Conservation (phyloP, 2,329 filamentous ascomycete species). For the Drechslerella dactyloides region DNA sequence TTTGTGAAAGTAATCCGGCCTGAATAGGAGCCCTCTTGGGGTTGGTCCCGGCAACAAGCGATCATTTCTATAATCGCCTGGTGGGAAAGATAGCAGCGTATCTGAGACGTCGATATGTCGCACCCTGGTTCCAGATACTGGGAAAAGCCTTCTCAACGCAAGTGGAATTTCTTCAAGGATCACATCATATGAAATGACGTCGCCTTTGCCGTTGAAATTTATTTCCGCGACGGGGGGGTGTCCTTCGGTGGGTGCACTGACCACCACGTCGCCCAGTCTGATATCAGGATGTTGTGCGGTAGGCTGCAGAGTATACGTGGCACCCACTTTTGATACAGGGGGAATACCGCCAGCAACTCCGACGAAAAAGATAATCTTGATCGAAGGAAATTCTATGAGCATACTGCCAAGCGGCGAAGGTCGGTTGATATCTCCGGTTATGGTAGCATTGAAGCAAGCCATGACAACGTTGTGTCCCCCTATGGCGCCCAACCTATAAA, state of each 20-base stretch:
- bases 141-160: no score
- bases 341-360: slow-evolving; percentile 12
- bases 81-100: no score
- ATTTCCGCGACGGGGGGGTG: neutral
- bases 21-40: no score
- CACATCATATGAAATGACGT: neutral
- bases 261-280: slow-evolving; percentile 7
- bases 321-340: no score
- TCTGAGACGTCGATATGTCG: no score
- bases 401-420: neutral
- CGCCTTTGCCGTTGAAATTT: neutral
- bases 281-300: no score
- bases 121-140: no score
- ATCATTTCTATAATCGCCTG: no score
- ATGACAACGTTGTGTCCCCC: slow-evolving; percentile 57
- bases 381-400: neutral
- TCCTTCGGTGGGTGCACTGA: neutral
- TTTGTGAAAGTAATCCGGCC: no score
- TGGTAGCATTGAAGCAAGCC: slow-evolving; percentile 37
- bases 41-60: no score
- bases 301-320: no score
- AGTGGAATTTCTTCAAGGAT: neutral
- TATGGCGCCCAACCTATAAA: slow-evolving; percentile 56
- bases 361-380: slow-evolving; percentile 12
- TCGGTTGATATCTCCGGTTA: no score